Percentiles rank a stretch among this genome's conserved stretches.
Conservation (phyloP, 176 grass and related monocot species). For the Chrysopogon serrulatus region DNA sequence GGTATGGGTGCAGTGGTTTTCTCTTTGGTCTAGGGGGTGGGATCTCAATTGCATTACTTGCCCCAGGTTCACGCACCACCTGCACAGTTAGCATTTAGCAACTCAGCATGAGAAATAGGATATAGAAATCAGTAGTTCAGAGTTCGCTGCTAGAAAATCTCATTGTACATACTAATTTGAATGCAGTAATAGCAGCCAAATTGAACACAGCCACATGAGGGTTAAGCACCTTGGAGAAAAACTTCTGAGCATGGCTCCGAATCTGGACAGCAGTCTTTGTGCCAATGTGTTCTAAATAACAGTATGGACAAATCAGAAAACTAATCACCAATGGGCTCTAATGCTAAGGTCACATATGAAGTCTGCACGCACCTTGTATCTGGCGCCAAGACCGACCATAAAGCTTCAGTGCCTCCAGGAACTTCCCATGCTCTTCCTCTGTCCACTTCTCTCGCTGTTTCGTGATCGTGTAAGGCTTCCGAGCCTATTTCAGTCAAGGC, state of each 20-base stretch:
- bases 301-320: conserved; percentile 39
- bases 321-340: background rate
- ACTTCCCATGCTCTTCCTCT: conserved; percentile 81
- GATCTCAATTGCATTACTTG: conserved; percentile 52
- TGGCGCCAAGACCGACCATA: conserved; percentile 84
- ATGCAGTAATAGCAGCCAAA: conserved; percentile 3
- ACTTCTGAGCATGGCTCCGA: conserved; percentile 97
- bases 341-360: background rate
- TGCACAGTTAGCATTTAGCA: conserved; percentile 12
- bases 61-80: conserved; percentile 49
- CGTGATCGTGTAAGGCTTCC: conserved; percentile 87
- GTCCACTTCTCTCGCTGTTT: conserved; percentile 97
- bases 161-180: background rate
- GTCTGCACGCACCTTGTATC: conserved; percentile 64
- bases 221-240: conserved; percentile 87
- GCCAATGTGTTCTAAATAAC: conserved; percentile 87
- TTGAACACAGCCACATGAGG: conserved; percentile 4
- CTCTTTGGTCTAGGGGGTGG: conserved; percentile 93
- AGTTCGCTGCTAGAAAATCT: background rate
- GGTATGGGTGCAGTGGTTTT: conserved; percentile 86
- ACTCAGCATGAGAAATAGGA: background rate
- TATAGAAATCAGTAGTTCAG: background rate
- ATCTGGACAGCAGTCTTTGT: conserved; percentile 96
- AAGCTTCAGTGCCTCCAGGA: conserved; percentile 77
- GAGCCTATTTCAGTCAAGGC: conserved; percentile 26